These are phyloP conservation scores for Linnemannia exigua DNA, from an alignment of 192 early-diverging fungal genomes.

Conservation along the genomic window DNA sequence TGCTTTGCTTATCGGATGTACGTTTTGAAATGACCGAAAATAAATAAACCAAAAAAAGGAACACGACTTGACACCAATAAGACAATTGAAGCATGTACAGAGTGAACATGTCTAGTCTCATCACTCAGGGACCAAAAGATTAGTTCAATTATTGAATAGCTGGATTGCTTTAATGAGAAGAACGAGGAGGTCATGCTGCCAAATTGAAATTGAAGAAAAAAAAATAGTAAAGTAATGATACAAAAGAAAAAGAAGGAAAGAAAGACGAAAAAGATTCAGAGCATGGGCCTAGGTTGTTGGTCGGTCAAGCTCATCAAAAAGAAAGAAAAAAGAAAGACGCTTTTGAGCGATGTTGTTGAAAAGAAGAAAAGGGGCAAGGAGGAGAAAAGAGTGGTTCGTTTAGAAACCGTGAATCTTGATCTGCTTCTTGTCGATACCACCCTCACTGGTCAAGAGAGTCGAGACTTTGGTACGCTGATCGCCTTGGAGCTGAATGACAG, in stretches of 20 bases:
- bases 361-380: background rate
- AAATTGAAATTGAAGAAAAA: background rate
- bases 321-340: conserved; percentile 11
- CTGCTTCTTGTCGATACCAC: conserved; percentile 87
- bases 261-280: background rate
- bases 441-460: conserved; percentile 77
- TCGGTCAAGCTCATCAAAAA: background rate
- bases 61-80: too few relatives aligned
- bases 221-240: background rate
- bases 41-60: too few relatives aligned
- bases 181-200: conserved; percentile 11
- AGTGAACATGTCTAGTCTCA: too few relatives aligned
- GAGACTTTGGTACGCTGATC: conserved; percentile 92
- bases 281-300: background rate
- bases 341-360: background rate
- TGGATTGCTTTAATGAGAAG: background rate
- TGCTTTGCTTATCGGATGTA: too few relatives aligned
- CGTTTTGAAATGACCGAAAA: too few relatives aligned
- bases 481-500: conserved; percentile 95
- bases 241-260: background rate
- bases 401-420: conserved; percentile 99
- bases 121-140: background rate
- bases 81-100: background rate
- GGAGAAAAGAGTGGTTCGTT: conserved; percentile 4
- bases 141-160: background rate